These are phyloP conservation scores for Solanum chiquidenum DNA, from an alignment of 257 asterid genomes.

Conservation along the genomic window DNA sequence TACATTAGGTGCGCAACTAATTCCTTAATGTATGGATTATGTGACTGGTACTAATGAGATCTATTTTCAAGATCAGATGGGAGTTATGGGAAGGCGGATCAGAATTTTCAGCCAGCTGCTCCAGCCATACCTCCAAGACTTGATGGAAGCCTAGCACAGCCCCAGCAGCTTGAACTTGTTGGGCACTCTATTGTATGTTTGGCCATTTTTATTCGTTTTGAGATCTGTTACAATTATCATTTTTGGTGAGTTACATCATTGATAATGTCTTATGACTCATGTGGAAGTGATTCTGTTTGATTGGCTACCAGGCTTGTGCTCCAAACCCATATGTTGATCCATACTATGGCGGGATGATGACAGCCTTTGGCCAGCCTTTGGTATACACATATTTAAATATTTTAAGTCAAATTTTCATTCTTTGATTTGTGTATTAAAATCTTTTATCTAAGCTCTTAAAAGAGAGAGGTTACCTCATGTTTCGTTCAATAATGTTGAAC, in stretches of 20 bases:
- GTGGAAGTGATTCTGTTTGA: background rate
- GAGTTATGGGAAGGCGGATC: conserved; percentile 15
- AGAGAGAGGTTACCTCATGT: background rate
- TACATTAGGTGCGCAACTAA: background rate
- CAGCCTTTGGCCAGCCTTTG: conserved; percentile 75
- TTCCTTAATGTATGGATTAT: background rate
- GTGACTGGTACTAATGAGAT: conserved; percentile 2
- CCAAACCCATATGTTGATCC: conserved; percentile 44
- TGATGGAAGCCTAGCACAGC: conserved; percentile 33
- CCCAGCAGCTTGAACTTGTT: conserved; percentile 53
- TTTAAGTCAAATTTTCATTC: background rate
- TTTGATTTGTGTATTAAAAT: background rate
- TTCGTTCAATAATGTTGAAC: background rate
- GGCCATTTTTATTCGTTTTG: background rate
- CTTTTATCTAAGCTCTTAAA: background rate
- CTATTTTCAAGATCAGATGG: conserved; percentile 35
- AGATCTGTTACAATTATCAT: background rate
- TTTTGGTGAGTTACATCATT: background rate
- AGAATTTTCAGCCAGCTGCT: conserved; percentile 30
- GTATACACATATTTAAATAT: conserved; percentile 19
- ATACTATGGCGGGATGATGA: conserved; percentile 64
- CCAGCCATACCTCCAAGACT: conserved; percentile 33
- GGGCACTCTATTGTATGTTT: conserved; percentile 56
- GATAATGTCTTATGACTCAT: background rate
- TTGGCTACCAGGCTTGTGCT: conserved; percentile 44